Percentiles rank a stretch among this genome's conserved stretches.
phyloP scores from a whole-genome alignment of 208 protist species.

The Leishmania amazonensis region DNA sequence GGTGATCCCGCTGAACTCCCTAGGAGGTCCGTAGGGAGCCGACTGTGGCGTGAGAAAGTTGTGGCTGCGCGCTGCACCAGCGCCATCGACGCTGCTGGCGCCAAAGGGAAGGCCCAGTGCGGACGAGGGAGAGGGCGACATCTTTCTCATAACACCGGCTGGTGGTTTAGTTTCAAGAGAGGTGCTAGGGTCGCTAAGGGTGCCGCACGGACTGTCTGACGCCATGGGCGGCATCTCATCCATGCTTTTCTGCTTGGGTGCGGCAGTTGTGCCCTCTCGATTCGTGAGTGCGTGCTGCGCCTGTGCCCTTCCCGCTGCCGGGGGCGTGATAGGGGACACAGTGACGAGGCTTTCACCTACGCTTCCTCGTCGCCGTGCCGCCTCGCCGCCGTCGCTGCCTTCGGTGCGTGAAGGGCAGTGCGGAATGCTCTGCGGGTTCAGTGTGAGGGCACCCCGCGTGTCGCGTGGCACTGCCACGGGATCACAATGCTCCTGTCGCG shows the following conservation, averaged over 20 bases:
- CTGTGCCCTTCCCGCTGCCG: background rate
- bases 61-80: background rate
- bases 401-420: slow-evolving; percentile 11
- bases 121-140: background rate
- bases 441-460: background rate
- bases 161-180: background rate
- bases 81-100: background rate
- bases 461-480: background rate
- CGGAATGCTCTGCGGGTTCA: slow-evolving; percentile 11
- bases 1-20: background rate
- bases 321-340: slow-evolving; percentile 26
- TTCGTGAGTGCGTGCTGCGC: background rate
- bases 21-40: background rate
- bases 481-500: background rate
- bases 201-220: background rate
- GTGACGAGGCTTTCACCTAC: slow-evolving; percentile 17
- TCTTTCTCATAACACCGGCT: background rate
- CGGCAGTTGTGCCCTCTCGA: background rate
- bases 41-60: background rate
- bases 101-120: background rate
- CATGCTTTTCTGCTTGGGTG: background rate
- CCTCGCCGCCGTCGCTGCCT: background rate
- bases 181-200: background rate
- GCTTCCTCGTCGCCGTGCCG: background rate
- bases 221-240: background rate